A percentile compares a stretch with the other conserved stretches of the same genome.
Conservation (phyloP, 768 basidiomycete genomes). For the Tubosaeta brunneosetosa region DNA sequence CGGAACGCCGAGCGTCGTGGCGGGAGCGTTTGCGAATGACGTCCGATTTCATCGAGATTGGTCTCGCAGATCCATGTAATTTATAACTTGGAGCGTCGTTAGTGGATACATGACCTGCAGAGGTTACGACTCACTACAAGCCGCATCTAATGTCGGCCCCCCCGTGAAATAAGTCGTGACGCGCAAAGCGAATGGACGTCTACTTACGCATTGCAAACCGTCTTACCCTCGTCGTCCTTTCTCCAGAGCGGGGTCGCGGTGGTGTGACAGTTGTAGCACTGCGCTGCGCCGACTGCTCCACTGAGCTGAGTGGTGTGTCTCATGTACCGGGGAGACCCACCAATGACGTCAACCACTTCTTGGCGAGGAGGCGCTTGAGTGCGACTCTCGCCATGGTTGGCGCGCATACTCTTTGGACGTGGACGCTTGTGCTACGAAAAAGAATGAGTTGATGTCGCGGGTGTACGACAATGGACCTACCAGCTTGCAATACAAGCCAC, state of each 20-base stretch:
- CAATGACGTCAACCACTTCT: slow-evolving; percentile 70
- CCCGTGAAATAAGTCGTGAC: slow-evolving; percentile 10
- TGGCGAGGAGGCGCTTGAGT: slow-evolving; percentile 58
- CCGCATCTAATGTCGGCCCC: slow-evolving; percentile 53
- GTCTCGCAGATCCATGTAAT: slow-evolving; percentile 78
- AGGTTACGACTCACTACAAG: slow-evolving; percentile 49
- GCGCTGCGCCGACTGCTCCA: slow-evolving; percentile 45
- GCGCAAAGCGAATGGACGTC: background rate
- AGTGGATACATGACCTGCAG: slow-evolving; percentile 2
- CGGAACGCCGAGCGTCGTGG: slow-evolving; percentile 66
- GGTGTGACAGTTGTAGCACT: slow-evolving; percentile 89
- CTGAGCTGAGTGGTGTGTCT: slow-evolving; percentile 28
- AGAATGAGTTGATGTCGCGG: background rate
- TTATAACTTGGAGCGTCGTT: slow-evolving; percentile 50
- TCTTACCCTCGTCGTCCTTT: slow-evolving; percentile 88
- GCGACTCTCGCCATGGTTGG: slow-evolving; percentile 67
- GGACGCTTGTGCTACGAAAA: slow-evolving; percentile 72
- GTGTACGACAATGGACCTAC: slow-evolving; percentile 38
- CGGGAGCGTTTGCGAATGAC: slow-evolving; percentile 84
- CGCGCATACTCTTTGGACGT: slow-evolving; percentile 83
- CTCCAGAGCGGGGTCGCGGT: slow-evolving; percentile 87
- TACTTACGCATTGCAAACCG: slow-evolving; percentile 87
- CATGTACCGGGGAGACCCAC: slow-evolving; percentile 41
- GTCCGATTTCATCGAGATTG: slow-evolving; percentile 89
- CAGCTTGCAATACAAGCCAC: slow-evolving; percentile 82